A percentile compares a stretch with the other conserved stretches of the same genome.
Evolutionary conservation across 1,284 basidiomycete genomes (phyloP).

Genomic region (Puccinia novopanici): DNA sequence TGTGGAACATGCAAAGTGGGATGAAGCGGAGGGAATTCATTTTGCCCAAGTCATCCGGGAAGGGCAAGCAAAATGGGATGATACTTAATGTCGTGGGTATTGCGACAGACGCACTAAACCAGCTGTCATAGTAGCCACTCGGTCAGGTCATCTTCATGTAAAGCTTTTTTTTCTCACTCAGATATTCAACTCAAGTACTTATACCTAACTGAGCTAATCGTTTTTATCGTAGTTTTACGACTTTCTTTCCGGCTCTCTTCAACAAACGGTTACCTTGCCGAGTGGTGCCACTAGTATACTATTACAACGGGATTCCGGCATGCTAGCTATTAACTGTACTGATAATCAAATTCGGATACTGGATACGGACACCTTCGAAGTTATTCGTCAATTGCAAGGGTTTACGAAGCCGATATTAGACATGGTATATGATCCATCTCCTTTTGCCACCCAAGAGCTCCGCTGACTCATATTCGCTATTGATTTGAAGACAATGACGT

Average conservation of each 20-base stretch:
- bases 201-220: constrained; percentile 12
- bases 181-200: background rate
- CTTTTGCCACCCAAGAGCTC: background rate
- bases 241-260: constrained; percentile 78
- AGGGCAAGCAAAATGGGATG: constrained; percentile 60
- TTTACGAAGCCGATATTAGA: constrained; percentile 80
- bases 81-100: constrained; percentile 71
- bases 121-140: constrained; percentile 76
- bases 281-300: constrained; percentile 72
- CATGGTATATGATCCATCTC: constrained; percentile 64
- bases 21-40: constrained; percentile 75
- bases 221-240: constrained; percentile 79
- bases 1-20: constrained; percentile 97
- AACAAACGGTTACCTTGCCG: constrained; percentile 70
- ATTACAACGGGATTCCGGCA: constrained; percentile 79
- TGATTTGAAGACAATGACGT: constrained; percentile 75
- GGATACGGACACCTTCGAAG: constrained; percentile 83
- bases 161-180: constrained; percentile 57
- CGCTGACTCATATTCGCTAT: background rate
- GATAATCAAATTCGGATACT: constrained; percentile 80
- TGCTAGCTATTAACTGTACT: constrained; percentile 82
- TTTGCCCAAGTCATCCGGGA: constrained; percentile 68
- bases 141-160: constrained; percentile 85
- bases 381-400: constrained; percentile 83
- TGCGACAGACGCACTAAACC: constrained; percentile 82